Evolutionary conservation across 2,329 filamentous ascomycete species (phyloP), one percentile per base, ranked within the genome.

Genomic region (Diplodia sapinea): DNA sequence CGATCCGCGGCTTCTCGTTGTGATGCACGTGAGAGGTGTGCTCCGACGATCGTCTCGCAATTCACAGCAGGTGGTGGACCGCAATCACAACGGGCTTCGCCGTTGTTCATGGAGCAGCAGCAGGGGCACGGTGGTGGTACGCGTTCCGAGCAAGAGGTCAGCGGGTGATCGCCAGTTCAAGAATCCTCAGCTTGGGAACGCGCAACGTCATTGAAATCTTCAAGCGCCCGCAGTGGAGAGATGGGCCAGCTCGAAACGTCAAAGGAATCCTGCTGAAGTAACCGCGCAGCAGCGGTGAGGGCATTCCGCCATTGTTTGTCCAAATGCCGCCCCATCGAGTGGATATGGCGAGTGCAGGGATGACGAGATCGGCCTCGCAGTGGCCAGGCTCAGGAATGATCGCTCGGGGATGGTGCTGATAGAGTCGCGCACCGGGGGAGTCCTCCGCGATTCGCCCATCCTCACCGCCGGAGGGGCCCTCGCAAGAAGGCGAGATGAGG

Each of bases 341-440:
- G 62, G 62, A 65, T 65, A 65, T 38, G 33, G 33, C 15, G 29
- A 54, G 62, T 40, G 62, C 62, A 65, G 31, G 62, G 62, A 38
- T 65, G 11, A 55, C 26, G 31, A 6, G 62, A 65, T 65, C 62
- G 62, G 17, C 62, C 33, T 54, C 26, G 13, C 29, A 38, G 13
- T 12, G 36, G 33, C 62, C 50, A 38, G 33, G 50, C 62, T 65
- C 62, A 65, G 62, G 62, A 65, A 65, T 54, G 62, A 65, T 65
- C 62, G 62, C 36, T 33, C 62, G 62, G 62, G 9, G 49, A 55
- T 55, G 43, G 23, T 63, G 17, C 59, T 63, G 59, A 17, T 63
- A 63, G 7, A 8, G 43, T 11, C 26, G 43, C 11, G 43, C 26
- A 51, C 26, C 59, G 43, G 59, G 47, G 6, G 43, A 63, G 29